Conservation (phyloP, 1,284 basidiomycete genomes). For the Trichosporon coremiiforme region DNA sequence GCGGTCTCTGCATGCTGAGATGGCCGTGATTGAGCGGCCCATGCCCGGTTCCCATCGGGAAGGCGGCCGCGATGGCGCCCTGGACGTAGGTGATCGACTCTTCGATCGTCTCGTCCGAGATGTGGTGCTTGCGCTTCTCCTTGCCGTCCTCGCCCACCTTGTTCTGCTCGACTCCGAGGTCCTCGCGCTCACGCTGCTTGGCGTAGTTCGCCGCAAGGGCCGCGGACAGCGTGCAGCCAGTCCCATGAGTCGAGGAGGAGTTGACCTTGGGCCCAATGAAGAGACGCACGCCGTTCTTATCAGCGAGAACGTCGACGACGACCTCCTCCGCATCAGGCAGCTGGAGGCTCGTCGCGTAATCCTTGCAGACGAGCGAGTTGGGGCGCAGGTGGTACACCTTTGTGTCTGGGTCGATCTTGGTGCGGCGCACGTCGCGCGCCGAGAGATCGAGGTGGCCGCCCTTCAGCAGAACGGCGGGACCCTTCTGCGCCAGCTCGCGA, state of each 20-base stretch:
- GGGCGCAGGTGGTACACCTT: conserved; percentile 31
- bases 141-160: too few relatives aligned
- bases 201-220: conserved; percentile 66
- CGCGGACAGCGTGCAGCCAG: conserved; percentile 87
- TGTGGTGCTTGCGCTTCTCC: not conserved
- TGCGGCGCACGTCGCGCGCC: conserved; percentile 57
- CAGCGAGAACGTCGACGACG: conserved; percentile 76
- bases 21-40: conserved; percentile 89
- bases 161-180: not conserved
- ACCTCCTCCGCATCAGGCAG: conserved; percentile 48
- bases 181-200: not conserved
- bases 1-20: conserved; percentile 59
- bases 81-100: conserved; percentile 73
- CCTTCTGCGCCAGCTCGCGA: conserved; percentile 61
- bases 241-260: conserved; percentile 82
- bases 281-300: conserved; percentile 58
- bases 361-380: conserved; percentile 37
- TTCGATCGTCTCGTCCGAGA: conserved; percentile 64
- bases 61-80: conserved; percentile 71
- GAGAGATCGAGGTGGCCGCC: conserved; percentile 74
- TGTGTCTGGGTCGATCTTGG: conserved; percentile 20
- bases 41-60: conserved; percentile 71
- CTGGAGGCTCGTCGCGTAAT: conserved; percentile 28
- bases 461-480: conserved; percentile 72
- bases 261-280: conserved; percentile 70